Conservation (phyloP, 169 alveolate species). For the Eimeria acervulina region DNA sequence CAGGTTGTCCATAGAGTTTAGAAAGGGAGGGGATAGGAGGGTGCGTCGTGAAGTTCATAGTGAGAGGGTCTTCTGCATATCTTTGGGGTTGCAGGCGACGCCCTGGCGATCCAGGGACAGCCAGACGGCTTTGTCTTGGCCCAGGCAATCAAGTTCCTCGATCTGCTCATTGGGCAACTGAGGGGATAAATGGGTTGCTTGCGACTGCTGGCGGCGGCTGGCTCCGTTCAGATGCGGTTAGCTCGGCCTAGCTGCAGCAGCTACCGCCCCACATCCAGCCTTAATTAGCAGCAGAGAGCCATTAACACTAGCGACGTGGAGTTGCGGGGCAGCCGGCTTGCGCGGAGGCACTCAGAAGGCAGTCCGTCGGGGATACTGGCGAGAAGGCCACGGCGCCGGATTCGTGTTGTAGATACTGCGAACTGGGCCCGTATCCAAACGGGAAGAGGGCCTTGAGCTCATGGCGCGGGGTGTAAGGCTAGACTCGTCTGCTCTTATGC, state of each 20-base stretch:
- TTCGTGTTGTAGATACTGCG: neutral
- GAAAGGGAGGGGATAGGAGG: neutral
- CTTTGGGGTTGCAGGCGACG: conserved; percentile 82
- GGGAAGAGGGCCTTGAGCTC: neutral
- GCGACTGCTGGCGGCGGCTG: neutral
- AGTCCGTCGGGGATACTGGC: neutral
- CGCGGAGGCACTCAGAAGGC: neutral
- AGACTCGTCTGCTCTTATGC: neutral
- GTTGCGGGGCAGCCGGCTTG: neutral
- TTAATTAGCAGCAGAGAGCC: neutral
- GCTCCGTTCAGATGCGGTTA: neutral
- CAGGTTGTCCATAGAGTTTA: neutral
- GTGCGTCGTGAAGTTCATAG: neutral
- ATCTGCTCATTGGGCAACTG: conserved; percentile 77
- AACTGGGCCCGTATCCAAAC: neutral
- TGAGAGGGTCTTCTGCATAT: neutral
- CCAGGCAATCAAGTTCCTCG: conserved; percentile 86
- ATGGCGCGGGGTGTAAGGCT: neutral
- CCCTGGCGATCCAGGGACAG: conserved; percentile 82
- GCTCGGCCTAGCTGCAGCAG: neutral
- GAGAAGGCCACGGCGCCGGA: neutral
- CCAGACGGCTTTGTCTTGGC: conserved; percentile 88
- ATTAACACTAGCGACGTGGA: neutral
- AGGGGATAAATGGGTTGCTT: neutral
- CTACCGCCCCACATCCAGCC: neutral